Base-by-base conservation (phyloP, 139 green algal species). In the Chlamydomonas sphaeroides region DNA sequence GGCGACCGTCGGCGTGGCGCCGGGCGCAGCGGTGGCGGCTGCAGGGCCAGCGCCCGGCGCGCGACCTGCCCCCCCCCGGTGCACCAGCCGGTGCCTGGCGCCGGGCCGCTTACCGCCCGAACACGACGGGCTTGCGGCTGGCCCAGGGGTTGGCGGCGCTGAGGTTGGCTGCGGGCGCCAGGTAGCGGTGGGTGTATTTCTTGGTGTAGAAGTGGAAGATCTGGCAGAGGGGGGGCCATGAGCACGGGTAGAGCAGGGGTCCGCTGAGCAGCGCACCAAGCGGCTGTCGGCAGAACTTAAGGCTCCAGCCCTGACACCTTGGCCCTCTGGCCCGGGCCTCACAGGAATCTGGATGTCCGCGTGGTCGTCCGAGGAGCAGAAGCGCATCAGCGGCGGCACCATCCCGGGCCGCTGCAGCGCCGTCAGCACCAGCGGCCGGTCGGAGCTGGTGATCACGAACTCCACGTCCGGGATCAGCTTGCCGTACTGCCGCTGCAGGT, bases 151-250 rank as follows among this genome's bases (percentile, higher is more conserved):
- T 79, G 17, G 62, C 45, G 4, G 30, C 30, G 10, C 61, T 79
- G 74, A 73, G 51, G 35, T 68, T 25, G 18, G 56, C 36, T 5
- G 79, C 68, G 35, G 33, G 36, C 3, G 20, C 45, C 59, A 89
- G 79, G 42, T 77, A 69, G 38, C 26, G 48, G 56, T 80, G 73
- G 3, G 66, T 79, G 85, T 89, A 89, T 67, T 85, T 84, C 79
- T 89, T 89, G 67, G 85, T 87, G 79, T 84, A 87, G 74, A 89
- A 89, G 68, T 89, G 85, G 73, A 88, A 88, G 68, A 85, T 88
- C 74, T 69, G 68, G 57, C 14, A 18, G 17, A 32, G 17, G 48
- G 2, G 49, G 48, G 63, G 0, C 2, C 10, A n/a, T 30, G 63
- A 2, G n/a, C 18, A n/a, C 1, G 8, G 61, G n/a, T 23, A 21